These are phyloP conservation scores for Flueggea neowawraea DNA, from an alignment of 441 rosid species.

Conservation along the genomic window DNA sequence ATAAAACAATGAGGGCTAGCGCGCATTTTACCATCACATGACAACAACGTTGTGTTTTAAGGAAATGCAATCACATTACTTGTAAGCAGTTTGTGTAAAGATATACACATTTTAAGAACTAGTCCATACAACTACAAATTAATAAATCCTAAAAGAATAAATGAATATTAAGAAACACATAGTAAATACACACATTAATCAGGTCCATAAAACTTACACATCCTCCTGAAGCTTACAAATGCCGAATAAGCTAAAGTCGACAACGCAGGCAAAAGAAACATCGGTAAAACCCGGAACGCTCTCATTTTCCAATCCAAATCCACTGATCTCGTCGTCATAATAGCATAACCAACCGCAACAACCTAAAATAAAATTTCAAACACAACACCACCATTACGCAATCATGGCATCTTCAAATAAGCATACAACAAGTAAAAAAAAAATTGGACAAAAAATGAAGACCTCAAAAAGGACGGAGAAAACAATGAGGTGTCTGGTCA, in stretches of 20 bases:
- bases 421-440: too few species aligned
- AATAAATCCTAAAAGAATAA: not conserved
- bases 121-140: too few species aligned
- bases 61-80: too few species aligned
- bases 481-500: conserved; percentile 52
- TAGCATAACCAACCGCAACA: conserved; percentile 79
- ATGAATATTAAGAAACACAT: not conserved
- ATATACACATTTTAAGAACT: too few species aligned
- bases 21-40: too few species aligned
- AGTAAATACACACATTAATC: not conserved
- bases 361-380: conserved; percentile 32
- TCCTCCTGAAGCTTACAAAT: conserved; percentile 53
- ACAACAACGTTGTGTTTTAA: too few species aligned
- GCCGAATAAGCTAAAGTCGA: conserved; percentile 60
- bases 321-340: conserved; percentile 56
- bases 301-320: conserved; percentile 86
- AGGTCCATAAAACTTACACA: conserved; percentile 51
- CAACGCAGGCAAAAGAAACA: conserved; percentile 81
- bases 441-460: not conserved
- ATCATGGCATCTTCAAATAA: too few species aligned
- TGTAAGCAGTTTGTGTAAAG: not conserved
- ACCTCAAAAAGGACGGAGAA: conserved; percentile 80
- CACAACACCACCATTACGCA: too few species aligned
- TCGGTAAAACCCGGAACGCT: conserved; percentile 69
- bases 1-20: too few species aligned